Evolutionary conservation across 2,329 filamentous ascomycete species (phyloP).

Genomic region (Leptosphaerulina australis): DNA sequence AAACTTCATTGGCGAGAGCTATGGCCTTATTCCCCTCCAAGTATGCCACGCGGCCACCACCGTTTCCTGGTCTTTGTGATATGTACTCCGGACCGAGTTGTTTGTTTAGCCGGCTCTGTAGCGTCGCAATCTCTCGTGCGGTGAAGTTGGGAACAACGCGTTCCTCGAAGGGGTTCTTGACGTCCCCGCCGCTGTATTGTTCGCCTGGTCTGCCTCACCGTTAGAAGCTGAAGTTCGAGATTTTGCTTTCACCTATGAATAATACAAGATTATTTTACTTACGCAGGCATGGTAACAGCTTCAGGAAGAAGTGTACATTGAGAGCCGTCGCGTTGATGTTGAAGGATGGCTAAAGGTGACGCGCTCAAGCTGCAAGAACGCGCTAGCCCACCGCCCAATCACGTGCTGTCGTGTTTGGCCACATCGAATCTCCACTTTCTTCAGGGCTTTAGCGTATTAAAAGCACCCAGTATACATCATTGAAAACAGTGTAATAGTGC

Average conservation of each 20-base stretch:
- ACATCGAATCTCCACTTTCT: background rate
- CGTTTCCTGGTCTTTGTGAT: constrained; percentile 81
- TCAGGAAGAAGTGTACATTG: constrained; percentile 33
- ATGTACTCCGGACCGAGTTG: constrained; percentile 97
- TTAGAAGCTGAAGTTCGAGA: constrained; percentile 20
- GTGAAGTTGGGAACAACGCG: constrained; percentile 79
- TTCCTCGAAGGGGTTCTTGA: constrained; percentile 82
- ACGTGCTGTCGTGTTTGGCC: constrained; percentile 7
- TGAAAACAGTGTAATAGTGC: too few relatives aligned
- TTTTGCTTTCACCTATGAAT: background rate
- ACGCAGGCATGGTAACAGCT: constrained; percentile 44
- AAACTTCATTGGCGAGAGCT: constrained; percentile 90
- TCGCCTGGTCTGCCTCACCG: constrained; percentile 43
- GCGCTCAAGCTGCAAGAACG: constrained; percentile 36
- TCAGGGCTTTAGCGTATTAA: constrained; percentile 4
- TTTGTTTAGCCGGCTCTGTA: constrained; percentile 86
- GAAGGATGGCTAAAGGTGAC: constrained; percentile 40
- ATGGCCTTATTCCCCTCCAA: constrained; percentile 97
- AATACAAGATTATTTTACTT: constrained; percentile 20
- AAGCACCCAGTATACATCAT: background rate
- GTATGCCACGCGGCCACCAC: constrained; percentile 88
- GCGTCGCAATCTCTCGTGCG: constrained; percentile 84
- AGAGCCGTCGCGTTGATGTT: constrained; percentile 29
- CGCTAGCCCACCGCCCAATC: constrained; percentile 18
- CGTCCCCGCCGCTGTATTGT: constrained; percentile 44